Base-by-base conservation (phyloP, 768 basidiomycete species). In the Clathrus columnatus region DNA sequence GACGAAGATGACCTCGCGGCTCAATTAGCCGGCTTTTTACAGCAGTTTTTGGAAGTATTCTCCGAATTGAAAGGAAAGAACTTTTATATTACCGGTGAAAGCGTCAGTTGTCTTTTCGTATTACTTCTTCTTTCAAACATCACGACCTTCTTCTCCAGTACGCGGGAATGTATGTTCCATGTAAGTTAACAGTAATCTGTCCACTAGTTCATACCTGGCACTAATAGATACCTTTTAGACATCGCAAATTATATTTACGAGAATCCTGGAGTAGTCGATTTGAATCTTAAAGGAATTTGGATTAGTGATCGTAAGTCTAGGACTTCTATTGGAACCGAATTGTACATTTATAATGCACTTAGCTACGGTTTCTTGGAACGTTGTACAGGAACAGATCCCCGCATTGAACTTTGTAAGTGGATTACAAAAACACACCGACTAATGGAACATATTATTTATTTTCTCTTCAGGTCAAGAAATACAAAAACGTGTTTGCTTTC, bases 21-120 rank as follows among this genome's bases (percentile, higher is more conserved):
- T 7, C 77, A 80, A 50, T 64, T 79, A 1, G 70, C 73, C 2
- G 78, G 83, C 21, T 89, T 89, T 66, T 51, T 90, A 61, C 76
- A 82, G 57, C 87, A 90, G 62, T 90, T 89, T 69, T 72, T 90
- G 4, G 74, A 82, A 23, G 79, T 90, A 3, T 90, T 90, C 69
- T 71, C 72, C 0, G 87, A 90, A 61, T 62, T 90, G 47, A 85
- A 87, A 64, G 75, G 75, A 20, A 87, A 85, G 70, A 85, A 84
- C 8, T 69, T 87, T 4, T 89, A 80, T 63, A 61, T 88, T 4
- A 72, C 78, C 16, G 87, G 87, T 24, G 86, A 88, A 70, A 88
- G 87, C 65, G 86, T 88, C 63, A 65, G 85, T 62, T 0, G n/a
- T 28, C 17, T 4, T 18, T 2, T n/a, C 27, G 21, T 51, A 51